Evolutionary conservation across 2,329 filamentous ascomycete genomes (phyloP).

Genomic region (Botrytis squamosa): DNA sequence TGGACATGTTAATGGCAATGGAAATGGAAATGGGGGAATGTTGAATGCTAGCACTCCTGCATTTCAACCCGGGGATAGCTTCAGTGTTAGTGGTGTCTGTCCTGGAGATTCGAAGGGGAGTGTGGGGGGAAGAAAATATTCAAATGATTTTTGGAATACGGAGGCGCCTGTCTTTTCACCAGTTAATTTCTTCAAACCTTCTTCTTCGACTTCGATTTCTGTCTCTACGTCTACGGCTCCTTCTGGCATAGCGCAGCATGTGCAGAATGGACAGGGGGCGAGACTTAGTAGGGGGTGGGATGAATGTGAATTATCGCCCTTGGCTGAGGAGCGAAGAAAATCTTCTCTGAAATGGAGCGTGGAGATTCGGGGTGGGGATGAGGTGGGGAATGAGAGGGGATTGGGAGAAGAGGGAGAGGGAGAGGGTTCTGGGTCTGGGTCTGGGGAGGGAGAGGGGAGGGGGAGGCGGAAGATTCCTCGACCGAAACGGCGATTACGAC

Average conservation of each 20-base stretch:
- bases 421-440: not conserved
- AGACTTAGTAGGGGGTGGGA: not conserved
- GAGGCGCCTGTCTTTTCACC: slow-evolving; percentile 3
- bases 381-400: not conserved
- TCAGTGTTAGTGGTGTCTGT: not conserved
- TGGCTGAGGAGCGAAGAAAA: not conserved
- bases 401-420: not conserved
- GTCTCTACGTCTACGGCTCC: not conserved
- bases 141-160: not conserved
- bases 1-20: not conserved
- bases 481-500: slow-evolving; percentile 1
- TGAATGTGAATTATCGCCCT: slow-evolving; percentile 1
- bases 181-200: not conserved
- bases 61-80: not conserved
- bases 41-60: not conserved
- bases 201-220: not conserved
- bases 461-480: not conserved
- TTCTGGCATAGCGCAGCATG: not conserved
- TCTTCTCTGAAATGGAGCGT: not conserved
- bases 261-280: not conserved
- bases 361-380: not conserved
- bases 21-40: not conserved
- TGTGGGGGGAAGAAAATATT: not conserved
- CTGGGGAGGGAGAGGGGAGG: not conserved
- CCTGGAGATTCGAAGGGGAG: not conserved